Conservation (phyloP, 2,329 filamentous ascomycete species). For the Cladosporium sp. region DNA sequence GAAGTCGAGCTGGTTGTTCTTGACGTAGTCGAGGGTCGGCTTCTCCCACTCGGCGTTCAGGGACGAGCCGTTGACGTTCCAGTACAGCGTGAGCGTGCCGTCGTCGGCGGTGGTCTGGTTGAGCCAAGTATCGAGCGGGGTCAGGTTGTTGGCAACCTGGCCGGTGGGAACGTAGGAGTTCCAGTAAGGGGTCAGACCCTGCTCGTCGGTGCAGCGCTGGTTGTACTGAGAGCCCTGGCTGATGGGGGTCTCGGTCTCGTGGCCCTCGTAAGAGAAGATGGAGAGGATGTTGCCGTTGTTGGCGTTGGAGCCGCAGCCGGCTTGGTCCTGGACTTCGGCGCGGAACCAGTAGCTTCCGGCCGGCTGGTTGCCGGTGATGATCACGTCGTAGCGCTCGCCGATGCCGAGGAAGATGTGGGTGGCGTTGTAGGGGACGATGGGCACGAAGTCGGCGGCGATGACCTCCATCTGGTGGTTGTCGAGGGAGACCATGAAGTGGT, state of each 20-base stretch:
- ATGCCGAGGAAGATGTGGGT: slow-evolving; percentile 33
- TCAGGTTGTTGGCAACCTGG: slow-evolving; percentile 25
- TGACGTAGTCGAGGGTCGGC: slow-evolving; percentile 42
- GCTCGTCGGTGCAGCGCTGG: slow-evolving; percentile 39
- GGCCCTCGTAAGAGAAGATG: slow-evolving; percentile 38
- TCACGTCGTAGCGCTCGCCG: slow-evolving; percentile 39
- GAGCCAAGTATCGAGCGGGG: slow-evolving; percentile 25
- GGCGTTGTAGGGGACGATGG: slow-evolving; percentile 30
- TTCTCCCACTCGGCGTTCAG: slow-evolving; percentile 41
- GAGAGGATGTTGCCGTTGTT: slow-evolving; percentile 29
- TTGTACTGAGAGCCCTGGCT: slow-evolving; percentile 29
- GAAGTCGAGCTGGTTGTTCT: slow-evolving; percentile 36
- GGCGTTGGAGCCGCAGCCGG: slow-evolving; percentile 35
- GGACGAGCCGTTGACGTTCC: slow-evolving; percentile 37
- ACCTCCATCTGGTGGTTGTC: slow-evolving; percentile 33
- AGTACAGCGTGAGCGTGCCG: slow-evolving; percentile 29
- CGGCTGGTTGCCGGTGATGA: slow-evolving; percentile 34
- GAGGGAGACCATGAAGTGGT: slow-evolving; percentile 38
- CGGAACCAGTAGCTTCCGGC: slow-evolving; percentile 35
- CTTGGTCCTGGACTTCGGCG: slow-evolving; percentile 36
- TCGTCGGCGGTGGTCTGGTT: slow-evolving; percentile 26
- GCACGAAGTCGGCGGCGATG: slow-evolving; percentile 26
- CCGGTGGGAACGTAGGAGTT: slow-evolving; percentile 31
- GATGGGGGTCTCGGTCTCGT: slow-evolving; percentile 26
- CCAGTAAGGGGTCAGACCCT: slow-evolving; percentile 35